phyloP scores from a whole-genome alignment of 2,329 filamentous ascomycete genomes.

The Zymoseptoria tritici region DNA sequence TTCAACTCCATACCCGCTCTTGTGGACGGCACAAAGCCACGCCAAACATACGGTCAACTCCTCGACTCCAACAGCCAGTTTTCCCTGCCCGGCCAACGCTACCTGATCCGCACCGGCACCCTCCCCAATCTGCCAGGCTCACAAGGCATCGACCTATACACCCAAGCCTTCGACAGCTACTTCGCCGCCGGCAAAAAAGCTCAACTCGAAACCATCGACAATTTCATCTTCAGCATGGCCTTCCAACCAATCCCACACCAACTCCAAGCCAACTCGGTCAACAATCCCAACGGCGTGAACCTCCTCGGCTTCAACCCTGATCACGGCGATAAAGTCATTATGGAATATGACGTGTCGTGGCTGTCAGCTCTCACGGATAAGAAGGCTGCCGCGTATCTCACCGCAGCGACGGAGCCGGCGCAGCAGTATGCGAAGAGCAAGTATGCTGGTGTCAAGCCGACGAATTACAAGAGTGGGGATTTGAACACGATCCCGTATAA shows the following conservation, averaged over 20 bases:
- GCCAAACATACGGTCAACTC: constrained; percentile 12
- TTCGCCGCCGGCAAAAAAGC: constrained; percentile 6
- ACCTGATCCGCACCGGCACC: constrained; percentile 35
- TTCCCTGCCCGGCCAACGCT: constrained; percentile 26
- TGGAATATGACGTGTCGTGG: constrained; percentile 22
- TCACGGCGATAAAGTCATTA: constrained; percentile 15
- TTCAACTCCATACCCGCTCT: constrained; percentile 38
- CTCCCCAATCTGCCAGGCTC: constrained; percentile 26
- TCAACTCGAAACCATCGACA: constrained; percentile 8
- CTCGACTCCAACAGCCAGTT: constrained; percentile 13
- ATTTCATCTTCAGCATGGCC: constrained; percentile 12
- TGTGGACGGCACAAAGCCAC: constrained; percentile 10
- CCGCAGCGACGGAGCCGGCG: constrained; percentile 12
- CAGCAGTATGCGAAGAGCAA: constrained; percentile 14
- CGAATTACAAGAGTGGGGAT: constrained; percentile 17
- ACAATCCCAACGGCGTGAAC: constrained; percentile 14
- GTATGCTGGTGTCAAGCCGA: constrained; percentile 13
- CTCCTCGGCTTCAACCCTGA: constrained; percentile 14
- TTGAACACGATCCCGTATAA: constrained; percentile 10
- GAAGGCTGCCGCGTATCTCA: constrained; percentile 11
- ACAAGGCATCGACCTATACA: constrained; percentile 13
- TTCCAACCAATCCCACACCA: constrained; percentile 18
- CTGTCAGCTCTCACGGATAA: constrained; percentile 7
- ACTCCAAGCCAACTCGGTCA: constrained; percentile 11
- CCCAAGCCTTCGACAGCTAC: constrained; percentile 13